Evolutionary conservation across 176 grass and related monocot genomes (phyloP).

Genomic region (Musa acuminata): DNA sequence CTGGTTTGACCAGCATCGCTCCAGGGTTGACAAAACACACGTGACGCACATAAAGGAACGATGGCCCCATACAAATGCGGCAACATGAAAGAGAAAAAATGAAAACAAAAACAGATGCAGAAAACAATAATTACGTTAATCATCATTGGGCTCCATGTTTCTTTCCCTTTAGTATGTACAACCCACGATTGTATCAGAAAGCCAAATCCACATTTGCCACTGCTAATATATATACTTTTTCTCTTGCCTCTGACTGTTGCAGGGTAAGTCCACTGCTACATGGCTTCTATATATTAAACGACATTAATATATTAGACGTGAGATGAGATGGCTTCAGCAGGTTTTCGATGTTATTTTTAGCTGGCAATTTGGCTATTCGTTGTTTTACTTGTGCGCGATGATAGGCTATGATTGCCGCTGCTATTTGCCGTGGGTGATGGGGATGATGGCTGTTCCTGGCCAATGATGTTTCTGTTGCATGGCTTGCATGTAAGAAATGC

Average conservation of each 20-base stretch:
- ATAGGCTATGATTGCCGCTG: slow-evolving; percentile 8
- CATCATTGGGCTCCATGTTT: background rate
- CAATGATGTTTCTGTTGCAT: slow-evolving; percentile 1
- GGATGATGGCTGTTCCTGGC: background rate
- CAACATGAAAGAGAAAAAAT: background rate
- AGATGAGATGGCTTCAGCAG: too few relatives aligned
- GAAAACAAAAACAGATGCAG: background rate
- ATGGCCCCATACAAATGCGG: background rate
- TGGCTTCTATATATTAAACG: background rate
- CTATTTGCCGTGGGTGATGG: background rate
- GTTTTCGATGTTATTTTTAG: too few relatives aligned
- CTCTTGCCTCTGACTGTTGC: background rate
- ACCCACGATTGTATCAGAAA: background rate
- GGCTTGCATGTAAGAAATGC: slow-evolving; percentile 1
- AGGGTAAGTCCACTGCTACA: background rate
- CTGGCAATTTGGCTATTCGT: too few relatives aligned
- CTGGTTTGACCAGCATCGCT: slow-evolving; percentile 4
- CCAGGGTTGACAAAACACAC: slow-evolving; percentile 10
- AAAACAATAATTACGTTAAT: slow-evolving; percentile 1
- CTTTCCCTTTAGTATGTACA: background rate
- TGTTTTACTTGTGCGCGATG: background rate
- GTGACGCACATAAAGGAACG: background rate
- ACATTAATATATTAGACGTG: background rate
- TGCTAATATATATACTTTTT: background rate
- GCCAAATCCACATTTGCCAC: slow-evolving; percentile 2